Evolutionary conservation across 129 eudicot species (phyloP).

Genomic region (Artemisia argyi): DNA sequence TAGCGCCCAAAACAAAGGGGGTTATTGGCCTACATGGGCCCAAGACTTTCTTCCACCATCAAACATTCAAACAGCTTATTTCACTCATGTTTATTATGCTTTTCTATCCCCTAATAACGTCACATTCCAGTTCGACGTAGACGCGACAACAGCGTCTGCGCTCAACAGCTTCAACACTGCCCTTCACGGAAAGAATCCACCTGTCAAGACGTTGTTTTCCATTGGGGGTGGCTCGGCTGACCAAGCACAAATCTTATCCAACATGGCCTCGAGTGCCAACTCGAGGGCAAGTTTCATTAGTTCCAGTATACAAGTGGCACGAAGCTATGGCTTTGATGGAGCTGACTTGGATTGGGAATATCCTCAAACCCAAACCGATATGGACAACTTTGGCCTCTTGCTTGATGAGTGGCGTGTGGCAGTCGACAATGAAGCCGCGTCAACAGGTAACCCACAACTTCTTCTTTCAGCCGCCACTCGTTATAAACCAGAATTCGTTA

Average conservation of each 20-base stretch:
- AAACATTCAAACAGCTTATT: conserved; percentile 48
- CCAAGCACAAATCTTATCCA: conserved; percentile 23
- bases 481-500: conserved; percentile 37
- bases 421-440: conserved; percentile 49
- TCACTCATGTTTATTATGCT: conserved; percentile 67
- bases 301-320: conserved; percentile 66
- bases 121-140: conserved; percentile 59
- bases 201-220: conserved; percentile 53
- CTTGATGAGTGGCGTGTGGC: conserved; percentile 61
- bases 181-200: conserved; percentile 41
- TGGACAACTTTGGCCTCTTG: conserved; percentile 50
- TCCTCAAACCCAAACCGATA: conserved; percentile 50
- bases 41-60: conserved; percentile 40
- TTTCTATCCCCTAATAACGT: conserved; percentile 54
- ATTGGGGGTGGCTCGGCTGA: conserved; percentile 61
- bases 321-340: conserved; percentile 68
- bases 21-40: conserved; percentile 71
- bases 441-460: conserved; percentile 38
- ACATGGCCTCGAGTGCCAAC: conserved; percentile 44
- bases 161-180: conserved; percentile 66
- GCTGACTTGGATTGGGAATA: conserved; percentile 79
- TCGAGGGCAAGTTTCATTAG: conserved; percentile 44
- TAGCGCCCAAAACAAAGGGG: conserved; percentile 43
- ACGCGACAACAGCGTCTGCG: conserved; percentile 28
- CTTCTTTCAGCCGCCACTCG: conserved; percentile 73